Evolutionary conservation across 2,329 filamentous ascomycete species (phyloP), one percentile per base, ranked within the genome.

Genomic region (Aspergillus aculeatinus): DNA sequence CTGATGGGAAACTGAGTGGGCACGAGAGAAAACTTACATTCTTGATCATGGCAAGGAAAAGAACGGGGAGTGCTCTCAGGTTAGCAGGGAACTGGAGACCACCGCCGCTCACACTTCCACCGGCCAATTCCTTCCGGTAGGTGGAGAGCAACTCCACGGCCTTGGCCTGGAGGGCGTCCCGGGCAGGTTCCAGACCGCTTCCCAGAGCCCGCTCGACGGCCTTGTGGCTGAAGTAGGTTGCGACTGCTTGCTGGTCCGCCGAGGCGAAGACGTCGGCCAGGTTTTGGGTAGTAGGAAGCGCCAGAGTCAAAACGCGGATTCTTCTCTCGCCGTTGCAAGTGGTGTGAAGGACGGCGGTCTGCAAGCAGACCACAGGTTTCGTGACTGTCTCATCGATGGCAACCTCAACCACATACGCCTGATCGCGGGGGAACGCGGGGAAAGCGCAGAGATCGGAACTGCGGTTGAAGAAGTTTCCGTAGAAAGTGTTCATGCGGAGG

Each of bases 401-500:
- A 58, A 99, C 96, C 77, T 99, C 95, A 21, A 99, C 94, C 48
- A 98, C 95, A 73, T 98, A 98, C 64, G 91, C 92, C 76, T 99
- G 95, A 71, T 99, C 95, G 73, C 95, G 89, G 33, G 95, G 95
- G 82, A 99, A 98, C 0, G 95, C 93, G 1, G 95, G 95, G 83
- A 99, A 99, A 12, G 95, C 95, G 75, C 95, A 98, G 33, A 99
- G 86, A 79, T 99, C 95, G 16, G 93, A 97, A 74, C 92, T 96
- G 68, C 95, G 87, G 81, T 98, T 99, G 84, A 99, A 99, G 79
- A 99, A 99, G 81, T 99, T 99, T 67, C 95, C 95, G 77, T 98
- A 99, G 79, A 99, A 99, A 2, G 94, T 93, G 80, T 89, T 96
- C 90, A 98, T 98, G 57, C 95, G 88, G 60, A 99, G 80, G 55